Percentiles rank a stretch among this genome's conserved stretches.
Evolutionary conservation across 352 stramenopile species (phyloP).

Genomic region (Phytophthora meadii): DNA sequence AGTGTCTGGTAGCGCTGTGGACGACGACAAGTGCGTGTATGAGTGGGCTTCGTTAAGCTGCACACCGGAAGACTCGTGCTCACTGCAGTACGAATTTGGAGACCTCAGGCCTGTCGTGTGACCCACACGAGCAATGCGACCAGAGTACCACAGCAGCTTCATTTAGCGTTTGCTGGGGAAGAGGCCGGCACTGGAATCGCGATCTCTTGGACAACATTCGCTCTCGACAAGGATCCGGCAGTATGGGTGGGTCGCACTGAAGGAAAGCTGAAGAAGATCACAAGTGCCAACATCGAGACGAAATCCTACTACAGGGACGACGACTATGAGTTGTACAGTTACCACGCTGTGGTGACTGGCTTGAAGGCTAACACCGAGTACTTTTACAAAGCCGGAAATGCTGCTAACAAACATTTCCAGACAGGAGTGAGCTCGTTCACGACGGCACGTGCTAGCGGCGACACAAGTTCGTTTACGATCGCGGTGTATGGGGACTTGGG

Average conservation of each 20-base stretch:
- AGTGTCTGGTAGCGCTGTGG: conserved; percentile 22
- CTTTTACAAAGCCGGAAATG: conserved; percentile 34
- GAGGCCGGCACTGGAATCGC: conserved; percentile 37
- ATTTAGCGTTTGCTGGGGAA: conserved; percentile 51
- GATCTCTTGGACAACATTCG: conserved; percentile 53
- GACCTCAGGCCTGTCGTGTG: conserved; percentile 56
- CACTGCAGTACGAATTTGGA: conserved; percentile 49
- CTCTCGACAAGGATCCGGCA: conserved; percentile 25
- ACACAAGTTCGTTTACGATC: conserved; percentile 33
- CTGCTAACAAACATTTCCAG: conserved; percentile 23
- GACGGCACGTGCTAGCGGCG: conserved; percentile 34
- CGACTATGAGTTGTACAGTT: conserved; percentile 49
- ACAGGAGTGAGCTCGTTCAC: conserved; percentile 37
- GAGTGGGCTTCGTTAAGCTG: conserved; percentile 38
- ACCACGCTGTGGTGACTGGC: conserved; percentile 30
- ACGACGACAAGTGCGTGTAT: conserved; percentile 51
- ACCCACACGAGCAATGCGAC: conserved; percentile 24
- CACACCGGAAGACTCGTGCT: conserved; percentile 35
- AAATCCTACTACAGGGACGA: conserved; percentile 52
- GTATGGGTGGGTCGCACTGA: conserved; percentile 47
- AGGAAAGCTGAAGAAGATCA: conserved; percentile 11
- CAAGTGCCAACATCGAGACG: conserved; percentile 28
- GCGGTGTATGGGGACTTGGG: conserved; percentile 43
- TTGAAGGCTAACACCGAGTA: conserved; percentile 35
- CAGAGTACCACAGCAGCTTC: conserved; percentile 47